Evolutionary conservation across 2,329 filamentous ascomycete genomes (phyloP).

Genomic region (Blumeria graminis): DNA sequence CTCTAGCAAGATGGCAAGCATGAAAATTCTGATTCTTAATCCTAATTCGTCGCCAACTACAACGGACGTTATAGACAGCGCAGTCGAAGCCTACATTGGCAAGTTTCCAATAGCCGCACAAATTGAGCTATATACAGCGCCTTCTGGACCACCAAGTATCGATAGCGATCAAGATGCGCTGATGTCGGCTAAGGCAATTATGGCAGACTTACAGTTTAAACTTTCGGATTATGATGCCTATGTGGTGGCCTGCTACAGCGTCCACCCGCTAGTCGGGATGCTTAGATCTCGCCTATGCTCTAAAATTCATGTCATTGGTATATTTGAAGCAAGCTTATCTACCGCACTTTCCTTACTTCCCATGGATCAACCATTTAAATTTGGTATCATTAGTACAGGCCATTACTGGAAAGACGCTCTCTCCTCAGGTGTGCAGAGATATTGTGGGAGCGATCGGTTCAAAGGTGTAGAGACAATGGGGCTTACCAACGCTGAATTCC

Average conservation of each 20-base stretch:
- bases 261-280: slow-evolving; percentile 48
- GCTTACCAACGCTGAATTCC: slow-evolving; percentile 55
- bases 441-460: slow-evolving; percentile 37
- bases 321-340: slow-evolving; percentile 65
- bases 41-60: slow-evolving; percentile 54
- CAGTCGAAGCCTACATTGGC: slow-evolving; percentile 19
- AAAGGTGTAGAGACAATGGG: slow-evolving; percentile 67
- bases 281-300: slow-evolving; percentile 21
- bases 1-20: slow-evolving; percentile 5
- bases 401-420: slow-evolving; percentile 61
- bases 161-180: slow-evolving; percentile 47
- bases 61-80: slow-evolving; percentile 37
- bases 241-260: slow-evolving; percentile 70
- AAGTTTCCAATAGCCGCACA: slow-evolving; percentile 13
- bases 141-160: slow-evolving; percentile 46
- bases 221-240: slow-evolving; percentile 42
- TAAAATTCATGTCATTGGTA: slow-evolving; percentile 44
- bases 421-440: slow-evolving; percentile 33
- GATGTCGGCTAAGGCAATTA: slow-evolving; percentile 35
- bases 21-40: slow-evolving; percentile 46
- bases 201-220: slow-evolving; percentile 25
- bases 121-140: slow-evolving; percentile 42
- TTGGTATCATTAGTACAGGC: slow-evolving; percentile 79
- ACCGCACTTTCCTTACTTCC: slow-evolving; percentile 17
- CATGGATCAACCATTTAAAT: slow-evolving; percentile 19